Conservation (phyloP, 371 early-diverging fungal genomes). For the Blakeslea trispora region DNA sequence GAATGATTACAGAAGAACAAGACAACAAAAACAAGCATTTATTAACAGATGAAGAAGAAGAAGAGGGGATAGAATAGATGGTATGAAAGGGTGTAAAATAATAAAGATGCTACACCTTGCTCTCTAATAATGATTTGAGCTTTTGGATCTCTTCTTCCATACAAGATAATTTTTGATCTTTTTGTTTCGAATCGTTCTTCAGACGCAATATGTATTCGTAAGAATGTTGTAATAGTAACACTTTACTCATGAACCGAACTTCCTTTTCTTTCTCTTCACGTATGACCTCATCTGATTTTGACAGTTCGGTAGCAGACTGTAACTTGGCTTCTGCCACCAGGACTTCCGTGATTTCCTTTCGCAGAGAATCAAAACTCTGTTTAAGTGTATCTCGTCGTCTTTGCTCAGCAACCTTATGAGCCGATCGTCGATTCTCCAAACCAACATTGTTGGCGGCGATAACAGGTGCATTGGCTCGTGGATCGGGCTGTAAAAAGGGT, state of each 20-base stretch:
- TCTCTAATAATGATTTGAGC: conserved; percentile 13
- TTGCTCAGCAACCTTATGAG: conserved; percentile 89
- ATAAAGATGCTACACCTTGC: not conserved
- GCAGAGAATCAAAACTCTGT: conserved; percentile 79
- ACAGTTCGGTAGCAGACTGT: not conserved
- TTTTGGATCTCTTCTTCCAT: conserved; percentile 38
- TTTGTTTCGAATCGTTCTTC: conserved; percentile 39
- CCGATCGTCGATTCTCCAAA: conserved; percentile 65
- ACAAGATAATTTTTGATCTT: conserved; percentile 39
- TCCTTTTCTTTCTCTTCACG: conserved; percentile 43
- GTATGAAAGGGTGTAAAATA: not conserved
- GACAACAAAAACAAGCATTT: not conserved
- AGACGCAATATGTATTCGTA: conserved; percentile 60
- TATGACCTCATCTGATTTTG: conserved; percentile 1
- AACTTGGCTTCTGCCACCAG: conserved; percentile 32
- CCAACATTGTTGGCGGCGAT: conserved; percentile 49
- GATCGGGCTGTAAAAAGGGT: conserved; percentile 44
- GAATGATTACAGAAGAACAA: conserved; percentile 37
- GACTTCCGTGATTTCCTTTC: conserved; percentile 64
- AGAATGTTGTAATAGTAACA: conserved; percentile 47
- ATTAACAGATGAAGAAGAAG: conserved; percentile 1
- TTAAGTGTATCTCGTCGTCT: conserved; percentile 86
- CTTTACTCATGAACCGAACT: conserved; percentile 53
- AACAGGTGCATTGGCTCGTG: conserved; percentile 70
- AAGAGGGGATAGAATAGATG: too few relatives aligned